Evolutionary conservation across 2,329 filamentous ascomycete species (phyloP), one percentile per base, ranked within the genome.

Genomic region (Pseudodiploospora longispora): DNA sequence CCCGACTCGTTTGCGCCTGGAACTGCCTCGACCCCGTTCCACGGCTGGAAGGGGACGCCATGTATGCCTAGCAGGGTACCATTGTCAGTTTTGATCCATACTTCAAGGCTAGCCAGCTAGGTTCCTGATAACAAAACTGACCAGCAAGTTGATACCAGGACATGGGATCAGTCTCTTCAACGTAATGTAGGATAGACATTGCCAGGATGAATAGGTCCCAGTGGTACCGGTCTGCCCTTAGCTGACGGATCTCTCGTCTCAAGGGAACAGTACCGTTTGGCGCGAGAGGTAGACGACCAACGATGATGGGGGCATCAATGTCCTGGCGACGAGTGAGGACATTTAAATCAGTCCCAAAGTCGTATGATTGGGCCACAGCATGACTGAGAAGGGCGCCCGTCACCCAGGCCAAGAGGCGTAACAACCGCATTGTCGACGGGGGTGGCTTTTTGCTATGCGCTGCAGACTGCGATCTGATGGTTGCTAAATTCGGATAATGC

Each of bases 131-230:
- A 19, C 19, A 19, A 19, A 19, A 19, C 32, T 19, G 62, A 86
- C 87, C 85, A 47, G 84, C 76, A 54, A 94, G 75, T 56, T 87
- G 79, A 64, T 89, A 94, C 70, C 81, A 93, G 35, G 87, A 91
- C 33, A 84, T 70, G 44, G 72, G 70, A 42, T 71, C 65, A 12
- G 70, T 68, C 63, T 88, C 83, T 50, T 81, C 68, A 45, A 77
- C 77, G 49, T 71, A 75, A 64, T 87, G 82, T 68, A 91, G 80
- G 66, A 81, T 79, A 59, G 78, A 78, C 54, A 93, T 72, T 9
- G 83, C 84, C 40, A 91, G 74, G 28, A 94, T 69, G 61, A 84
- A 94, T 47, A 94, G 64, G 58, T 86, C 87, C 80, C 83, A 88
- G 57, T 76, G 74, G 55, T 87, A 79, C 6, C 72, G 59, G 46